phyloP scores from a whole-genome alignment of 2,329 filamentous ascomycete genomes.

The Sporothrix brasiliensis region DNA sequence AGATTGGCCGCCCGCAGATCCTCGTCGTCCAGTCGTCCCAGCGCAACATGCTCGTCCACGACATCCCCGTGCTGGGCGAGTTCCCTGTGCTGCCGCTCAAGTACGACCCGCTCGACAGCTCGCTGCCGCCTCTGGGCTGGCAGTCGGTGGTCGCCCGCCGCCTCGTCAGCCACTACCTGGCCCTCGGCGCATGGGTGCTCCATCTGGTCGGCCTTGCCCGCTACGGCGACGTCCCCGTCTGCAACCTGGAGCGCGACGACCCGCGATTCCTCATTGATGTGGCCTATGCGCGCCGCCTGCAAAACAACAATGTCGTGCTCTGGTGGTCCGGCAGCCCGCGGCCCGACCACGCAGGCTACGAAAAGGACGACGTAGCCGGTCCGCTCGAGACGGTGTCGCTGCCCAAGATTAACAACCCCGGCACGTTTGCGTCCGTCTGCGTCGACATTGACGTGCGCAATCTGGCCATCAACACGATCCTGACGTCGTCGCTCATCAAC shows the following conservation, averaged over 20 bases:
- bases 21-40: conserved; percentile 91
- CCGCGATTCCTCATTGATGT: conserved; percentile 95
- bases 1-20: conserved; percentile 73
- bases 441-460: conserved; percentile 94
- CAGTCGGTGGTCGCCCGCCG: conserved; percentile 85
- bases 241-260: conserved; percentile 93
- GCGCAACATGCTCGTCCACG: conserved; percentile 76
- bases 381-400: conserved; percentile 85
- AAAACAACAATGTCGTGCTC: conserved; percentile 88
- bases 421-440: conserved; percentile 93
- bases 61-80: conserved; percentile 80
- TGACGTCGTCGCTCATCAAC: conserved; percentile 95
- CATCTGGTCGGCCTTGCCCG: conserved; percentile 85
- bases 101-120: conserved; percentile 80
- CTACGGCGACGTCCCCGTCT: conserved; percentile 92
- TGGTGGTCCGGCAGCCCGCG: conserved; percentile 92
- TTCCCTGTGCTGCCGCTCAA: conserved; percentile 80
- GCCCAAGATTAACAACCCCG: conserved; percentile 90
- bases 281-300: conserved; percentile 85
- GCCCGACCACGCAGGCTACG: conserved; percentile 94
- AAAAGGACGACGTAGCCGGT: conserved; percentile 84
- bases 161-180: conserved; percentile 85
- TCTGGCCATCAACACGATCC: conserved; percentile 93
- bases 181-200: conserved; percentile 87
- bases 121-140: conserved; percentile 90